Evolutionary conservation across 1,284 basidiomycete genomes (phyloP).

Genomic region (Fomitiporia mediterranea): DNA sequence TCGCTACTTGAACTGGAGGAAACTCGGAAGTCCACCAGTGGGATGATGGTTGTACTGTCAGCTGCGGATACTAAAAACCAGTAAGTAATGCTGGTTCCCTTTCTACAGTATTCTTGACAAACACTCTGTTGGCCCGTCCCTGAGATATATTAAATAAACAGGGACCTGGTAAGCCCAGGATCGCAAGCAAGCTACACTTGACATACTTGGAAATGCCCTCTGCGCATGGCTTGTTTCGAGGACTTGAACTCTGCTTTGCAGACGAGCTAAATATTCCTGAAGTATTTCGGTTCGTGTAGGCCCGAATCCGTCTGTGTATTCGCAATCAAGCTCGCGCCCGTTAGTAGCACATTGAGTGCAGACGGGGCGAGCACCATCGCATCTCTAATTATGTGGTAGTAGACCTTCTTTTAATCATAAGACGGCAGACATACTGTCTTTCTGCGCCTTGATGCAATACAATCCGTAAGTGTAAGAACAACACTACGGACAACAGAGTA

Average conservation of each 20-base stretch:
- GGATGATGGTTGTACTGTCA: conserved; percentile 1
- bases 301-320: conserved; percentile 35
- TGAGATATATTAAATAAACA: not conserved
- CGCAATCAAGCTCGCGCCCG: conserved; percentile 36
- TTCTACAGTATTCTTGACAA: not conserved
- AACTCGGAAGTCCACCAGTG: conserved; percentile 13
- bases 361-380: conserved; percentile 36
- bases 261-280: conserved; percentile 34
- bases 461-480: not conserved
- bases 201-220: too few relatives aligned
- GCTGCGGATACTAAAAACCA: not conserved
- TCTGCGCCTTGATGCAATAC: conserved; percentile 29
- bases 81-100: too few relatives aligned
- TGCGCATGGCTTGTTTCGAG: conserved; percentile 27
- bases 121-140: not conserved
- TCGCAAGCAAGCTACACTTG: too few relatives aligned
- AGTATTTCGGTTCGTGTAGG: conserved; percentile 34
- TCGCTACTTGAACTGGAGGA: conserved; percentile 7
- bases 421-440: conserved; percentile 33
- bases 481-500: not conserved
- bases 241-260: conserved; percentile 34
- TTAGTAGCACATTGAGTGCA: conserved; percentile 35
- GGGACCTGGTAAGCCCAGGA: too few relatives aligned
- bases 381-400: conserved; percentile 30
- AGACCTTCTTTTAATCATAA: not conserved